A percentile compares a stretch with the other conserved stretches of the same genome.
Conservation (phyloP, 768 basidiomycete species). For the Lactarius quietus region DNA sequence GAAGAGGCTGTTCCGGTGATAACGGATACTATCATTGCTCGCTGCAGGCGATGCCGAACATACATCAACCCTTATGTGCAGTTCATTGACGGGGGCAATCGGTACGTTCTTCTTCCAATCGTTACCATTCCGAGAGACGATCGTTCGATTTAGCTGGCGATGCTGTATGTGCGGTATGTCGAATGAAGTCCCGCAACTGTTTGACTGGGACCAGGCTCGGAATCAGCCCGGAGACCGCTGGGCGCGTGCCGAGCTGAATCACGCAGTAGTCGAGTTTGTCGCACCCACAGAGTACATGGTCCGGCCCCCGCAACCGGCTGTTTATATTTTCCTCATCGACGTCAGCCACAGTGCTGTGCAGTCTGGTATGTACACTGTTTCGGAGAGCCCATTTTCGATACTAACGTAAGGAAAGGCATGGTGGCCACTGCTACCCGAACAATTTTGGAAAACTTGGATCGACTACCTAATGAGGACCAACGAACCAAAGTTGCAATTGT, state of each 20-base stretch:
- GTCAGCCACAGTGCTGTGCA: conserved; percentile 91
- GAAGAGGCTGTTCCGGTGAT: conserved; percentile 47
- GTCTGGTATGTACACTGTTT: conserved; percentile 55
- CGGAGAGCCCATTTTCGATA: background rate
- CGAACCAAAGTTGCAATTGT: conserved; percentile 92
- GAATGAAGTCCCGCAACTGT: conserved; percentile 96
- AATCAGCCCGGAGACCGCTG: conserved; percentile 96
- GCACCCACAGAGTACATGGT: conserved; percentile 99
- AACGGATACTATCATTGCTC: conserved; percentile 50
- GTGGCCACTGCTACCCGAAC: conserved; percentile 97
- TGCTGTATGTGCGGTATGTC: conserved; percentile 99
- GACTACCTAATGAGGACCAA: conserved; percentile 91
- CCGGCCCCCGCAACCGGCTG: conserved; percentile 94
- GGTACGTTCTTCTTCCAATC: conserved; percentile 42
- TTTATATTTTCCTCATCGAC: conserved; percentile 96
- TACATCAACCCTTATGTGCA: conserved; percentile 55
- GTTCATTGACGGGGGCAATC: conserved; percentile 92
- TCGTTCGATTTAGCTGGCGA: conserved; percentile 67
- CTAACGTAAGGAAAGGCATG: conserved; percentile 63
- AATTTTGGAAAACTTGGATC: conserved; percentile 91
- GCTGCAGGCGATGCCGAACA: conserved; percentile 50
- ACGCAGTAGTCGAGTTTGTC: conserved; percentile 92
- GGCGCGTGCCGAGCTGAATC: conserved; percentile 89
- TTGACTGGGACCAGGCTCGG: conserved; percentile 94
- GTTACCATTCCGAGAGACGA: conserved; percentile 1